Evolutionary conservation across 1,284 basidiomycete species (phyloP).

Genomic region (Takashimella tepidaria): DNA sequence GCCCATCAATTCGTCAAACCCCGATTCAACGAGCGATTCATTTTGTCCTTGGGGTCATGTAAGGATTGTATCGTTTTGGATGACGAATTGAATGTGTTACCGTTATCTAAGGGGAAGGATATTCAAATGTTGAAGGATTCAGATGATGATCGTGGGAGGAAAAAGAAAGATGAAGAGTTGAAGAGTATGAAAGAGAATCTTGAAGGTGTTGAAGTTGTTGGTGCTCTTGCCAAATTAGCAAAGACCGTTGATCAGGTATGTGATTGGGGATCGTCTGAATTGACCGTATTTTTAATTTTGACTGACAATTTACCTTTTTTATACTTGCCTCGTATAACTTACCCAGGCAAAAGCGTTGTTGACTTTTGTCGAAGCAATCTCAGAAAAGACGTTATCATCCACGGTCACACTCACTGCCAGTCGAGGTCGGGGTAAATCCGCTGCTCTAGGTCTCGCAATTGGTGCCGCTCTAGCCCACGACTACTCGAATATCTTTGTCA

Average conservation of each 20-base stretch:
- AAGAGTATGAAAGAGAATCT: constrained; percentile 75
- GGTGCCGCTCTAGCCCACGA: constrained; percentile 89
- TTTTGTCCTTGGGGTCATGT: constrained; percentile 85
- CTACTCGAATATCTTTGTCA: constrained; percentile 98
- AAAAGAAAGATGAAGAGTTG: constrained; percentile 56
- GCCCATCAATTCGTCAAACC: constrained; percentile 85
- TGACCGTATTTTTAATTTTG: no score
- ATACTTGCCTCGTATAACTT: background rate
- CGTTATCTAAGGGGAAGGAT: constrained; percentile 93
- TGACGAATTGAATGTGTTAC: constrained; percentile 96
- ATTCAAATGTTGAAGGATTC: constrained; percentile 54
- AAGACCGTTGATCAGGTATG: constrained; percentile 83
- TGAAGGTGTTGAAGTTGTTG: constrained; percentile 78
- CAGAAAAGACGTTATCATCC: constrained; percentile 86
- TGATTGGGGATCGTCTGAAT: no score
- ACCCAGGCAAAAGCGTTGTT: constrained; percentile 70
- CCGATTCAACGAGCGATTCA: constrained; percentile 98
- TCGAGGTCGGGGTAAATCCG: constrained; percentile 94
- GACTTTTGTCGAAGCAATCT: constrained; percentile 87
- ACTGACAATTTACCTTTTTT: no score
- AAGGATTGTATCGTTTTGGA: constrained; percentile 89
- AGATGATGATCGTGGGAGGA: constrained; percentile 42
- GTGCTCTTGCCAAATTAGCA: constrained; percentile 84
- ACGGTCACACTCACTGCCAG: constrained; percentile 93
- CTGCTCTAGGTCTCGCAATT: constrained; percentile 88